Evolutionary conservation across 441 rosid genomes (phyloP).

Genomic region (Populus hybrid): DNA sequence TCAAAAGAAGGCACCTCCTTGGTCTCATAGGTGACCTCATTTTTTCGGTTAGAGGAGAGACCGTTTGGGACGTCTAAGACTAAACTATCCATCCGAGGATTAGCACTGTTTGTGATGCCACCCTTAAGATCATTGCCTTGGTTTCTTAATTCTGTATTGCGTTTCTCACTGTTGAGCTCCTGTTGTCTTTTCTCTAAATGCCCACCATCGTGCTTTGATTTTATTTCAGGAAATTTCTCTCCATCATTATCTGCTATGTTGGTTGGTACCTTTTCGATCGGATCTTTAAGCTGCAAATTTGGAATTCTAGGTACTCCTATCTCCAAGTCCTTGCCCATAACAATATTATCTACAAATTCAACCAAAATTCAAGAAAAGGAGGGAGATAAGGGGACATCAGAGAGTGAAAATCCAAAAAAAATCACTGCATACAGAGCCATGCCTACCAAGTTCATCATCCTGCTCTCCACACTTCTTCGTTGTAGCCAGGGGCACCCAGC

Average conservation of each 20-base stretch:
- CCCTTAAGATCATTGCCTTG: conserved; percentile 10
- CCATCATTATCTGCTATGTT: conserved; percentile 18
- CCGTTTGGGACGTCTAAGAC: conserved; percentile 25
- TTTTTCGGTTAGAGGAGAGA: conserved; percentile 33
- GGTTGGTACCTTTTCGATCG: conserved; percentile 20
- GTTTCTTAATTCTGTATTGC: conserved; percentile 15
- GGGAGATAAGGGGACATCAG: not conserved
- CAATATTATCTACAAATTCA: conserved; percentile 30
- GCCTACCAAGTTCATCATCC: conserved; percentile 40
- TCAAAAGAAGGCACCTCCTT: conserved; percentile 44
- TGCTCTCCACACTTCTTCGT: conserved; percentile 31
- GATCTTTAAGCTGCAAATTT: conserved; percentile 27
- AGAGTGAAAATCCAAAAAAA: not conserved
- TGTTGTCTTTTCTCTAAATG: conserved; percentile 20
- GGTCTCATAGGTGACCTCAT: conserved; percentile 29
- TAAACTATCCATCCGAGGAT: conserved; percentile 33
- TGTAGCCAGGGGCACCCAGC: conserved; percentile 23
- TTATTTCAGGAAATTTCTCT: conserved; percentile 27
- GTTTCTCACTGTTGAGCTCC: conserved; percentile 27
- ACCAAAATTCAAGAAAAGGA: not conserved
- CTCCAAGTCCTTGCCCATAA: conserved; percentile 34
- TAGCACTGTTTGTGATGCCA: conserved; percentile 22
- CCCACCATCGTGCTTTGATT: conserved; percentile 11
- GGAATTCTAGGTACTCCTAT: conserved; percentile 25
- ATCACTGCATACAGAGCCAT: not conserved